Percentiles rank a stretch among this genome's conserved stretches.
These are phyloP conservation scores for Geosmithia morbida DNA, from an alignment of 2,329 filamentous ascomycete genomes.

Conservation along the genomic window DNA sequence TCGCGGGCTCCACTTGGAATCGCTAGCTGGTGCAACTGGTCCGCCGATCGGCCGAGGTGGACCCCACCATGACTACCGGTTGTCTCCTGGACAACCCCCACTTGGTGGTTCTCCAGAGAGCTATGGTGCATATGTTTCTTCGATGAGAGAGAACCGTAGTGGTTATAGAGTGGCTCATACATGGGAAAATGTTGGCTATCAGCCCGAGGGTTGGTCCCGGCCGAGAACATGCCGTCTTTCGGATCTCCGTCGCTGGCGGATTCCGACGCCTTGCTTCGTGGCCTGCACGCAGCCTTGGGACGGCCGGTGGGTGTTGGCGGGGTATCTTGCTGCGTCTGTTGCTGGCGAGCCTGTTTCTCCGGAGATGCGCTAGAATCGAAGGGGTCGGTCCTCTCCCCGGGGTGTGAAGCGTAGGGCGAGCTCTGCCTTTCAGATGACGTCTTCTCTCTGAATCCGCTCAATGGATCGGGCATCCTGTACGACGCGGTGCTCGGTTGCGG, in stretches of 20 bases:
- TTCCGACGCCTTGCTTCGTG: conserved; percentile 7
- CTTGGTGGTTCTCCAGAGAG: neutral
- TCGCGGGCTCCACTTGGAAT: conserved; percentile 16
- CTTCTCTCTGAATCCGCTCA: conserved; percentile 30
- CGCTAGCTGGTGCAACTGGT: neutral
- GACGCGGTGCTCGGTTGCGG: conserved; percentile 3
- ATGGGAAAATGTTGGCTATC: conserved; percentile 21
- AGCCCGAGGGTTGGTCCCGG: neutral
- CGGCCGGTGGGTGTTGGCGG: neutral
- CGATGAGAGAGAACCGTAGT: neutral
- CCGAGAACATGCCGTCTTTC: neutral
- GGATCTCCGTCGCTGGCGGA: conserved; percentile 1
- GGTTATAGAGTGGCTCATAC: conserved; percentile 23
- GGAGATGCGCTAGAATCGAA: conserved; percentile 25
- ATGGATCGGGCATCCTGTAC: conserved; percentile 25
- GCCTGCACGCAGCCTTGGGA: neutral
- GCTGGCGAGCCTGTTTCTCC: conserved; percentile 4
- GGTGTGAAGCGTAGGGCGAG: conserved; percentile 39
- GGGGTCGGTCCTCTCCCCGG: conserved; percentile 44
- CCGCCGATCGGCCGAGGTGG: neutral
- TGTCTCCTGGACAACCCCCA: conserved; percentile 2
- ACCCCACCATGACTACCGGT: neutral
- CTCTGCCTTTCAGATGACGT: conserved; percentile 31
- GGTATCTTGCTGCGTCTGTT: neutral
- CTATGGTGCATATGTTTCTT: neutral